These are phyloP conservation scores for Mycena indigotica DNA, from an alignment of 768 basidiomycete genomes.

Conservation along the genomic window DNA sequence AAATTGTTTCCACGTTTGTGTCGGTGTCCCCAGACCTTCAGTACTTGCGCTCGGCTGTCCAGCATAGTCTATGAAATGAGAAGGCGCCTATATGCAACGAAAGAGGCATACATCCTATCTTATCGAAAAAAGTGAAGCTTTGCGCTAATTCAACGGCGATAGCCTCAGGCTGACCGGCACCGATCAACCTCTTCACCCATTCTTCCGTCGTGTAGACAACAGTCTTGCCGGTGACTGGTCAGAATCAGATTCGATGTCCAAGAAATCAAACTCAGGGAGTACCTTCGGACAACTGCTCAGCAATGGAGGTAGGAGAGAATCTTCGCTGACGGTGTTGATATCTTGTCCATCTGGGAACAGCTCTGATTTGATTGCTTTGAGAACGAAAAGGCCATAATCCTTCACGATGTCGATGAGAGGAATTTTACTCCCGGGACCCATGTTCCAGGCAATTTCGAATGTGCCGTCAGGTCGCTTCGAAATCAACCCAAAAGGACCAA, in stretches of 20 bases:
- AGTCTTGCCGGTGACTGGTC: not conserved
- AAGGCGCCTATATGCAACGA: not conserved
- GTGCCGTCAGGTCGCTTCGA: not conserved
- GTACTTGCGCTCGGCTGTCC: not conserved
- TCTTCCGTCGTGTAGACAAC: not conserved
- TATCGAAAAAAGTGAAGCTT: not conserved
- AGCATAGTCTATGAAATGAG: not conserved
- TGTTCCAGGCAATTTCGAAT: slow-evolving; percentile 12
- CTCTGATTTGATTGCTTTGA: slow-evolving; percentile 12
- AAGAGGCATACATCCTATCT: not conserved
- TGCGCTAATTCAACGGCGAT: not conserved
- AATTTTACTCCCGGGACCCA: slow-evolving; percentile 13
- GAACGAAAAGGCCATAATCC: slow-evolving; percentile 21
- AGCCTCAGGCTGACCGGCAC: not conserved
- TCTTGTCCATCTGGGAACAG: slow-evolving; percentile 15
- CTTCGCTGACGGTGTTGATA: slow-evolving; percentile 8
- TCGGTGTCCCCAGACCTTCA: not conserved
- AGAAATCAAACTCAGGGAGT: not conserved
- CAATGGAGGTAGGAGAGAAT: slow-evolving; percentile 9
- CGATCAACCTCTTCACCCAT: not conserved
- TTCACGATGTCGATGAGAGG: slow-evolving; percentile 16
- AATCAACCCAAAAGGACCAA: slow-evolving; percentile 1
- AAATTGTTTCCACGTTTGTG: not conserved
- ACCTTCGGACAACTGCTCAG: not conserved
- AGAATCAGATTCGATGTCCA: not conserved